Evolutionary conservation across 1,284 basidiomycete genomes (phyloP), one percentile per base, ranked within the genome.

Genomic region (Austroboletus niveus): DNA sequence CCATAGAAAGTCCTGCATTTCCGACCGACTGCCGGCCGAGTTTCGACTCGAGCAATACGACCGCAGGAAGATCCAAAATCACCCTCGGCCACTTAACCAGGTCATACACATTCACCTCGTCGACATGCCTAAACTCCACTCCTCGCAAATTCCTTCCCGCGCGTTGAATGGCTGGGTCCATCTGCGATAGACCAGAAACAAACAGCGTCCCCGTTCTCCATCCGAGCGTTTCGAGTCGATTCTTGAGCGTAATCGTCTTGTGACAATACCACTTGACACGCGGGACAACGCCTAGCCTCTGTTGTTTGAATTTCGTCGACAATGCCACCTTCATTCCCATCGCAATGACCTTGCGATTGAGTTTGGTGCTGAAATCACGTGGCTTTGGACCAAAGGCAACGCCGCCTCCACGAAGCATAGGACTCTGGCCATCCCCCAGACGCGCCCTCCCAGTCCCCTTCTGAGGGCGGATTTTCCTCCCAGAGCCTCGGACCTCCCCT

Each of bases 311-410:
- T 68, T 93, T 90, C 35, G 84, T 79, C 55, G 90, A 93, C 45
- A 98, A 72, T 1, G 92, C 92, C 41, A 93, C 87, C 27, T 91
- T 83, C 80, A 98, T 85, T n/a, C 94, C 95, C 78, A 98, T 88
- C 63, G 92, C 80, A 38, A 94, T 82, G 51, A 97, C 89, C 71
- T 96, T 95, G 54, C 93, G 82, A 9, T 92, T 91, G 14, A 98
- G 80, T 56, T 91, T 87, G 42, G 92, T 95, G 59, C 90, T 85
- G 69, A 94, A 95, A 70, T 97, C 91, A 49, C 94, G 82, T 0
- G 92, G 92, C 64, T 91, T 87, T 0, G 94, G 92, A 36, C 93
- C 93, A 61, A 93, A 93, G 3, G 92, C 92, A 30, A 91, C 84
- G 61, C 94, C 96, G 73, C 96, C 96, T 48, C 95, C 95, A 34